Base-by-base conservation (phyloP, 768 basidiomycete species). In the Nidularia pulvinata region DNA sequence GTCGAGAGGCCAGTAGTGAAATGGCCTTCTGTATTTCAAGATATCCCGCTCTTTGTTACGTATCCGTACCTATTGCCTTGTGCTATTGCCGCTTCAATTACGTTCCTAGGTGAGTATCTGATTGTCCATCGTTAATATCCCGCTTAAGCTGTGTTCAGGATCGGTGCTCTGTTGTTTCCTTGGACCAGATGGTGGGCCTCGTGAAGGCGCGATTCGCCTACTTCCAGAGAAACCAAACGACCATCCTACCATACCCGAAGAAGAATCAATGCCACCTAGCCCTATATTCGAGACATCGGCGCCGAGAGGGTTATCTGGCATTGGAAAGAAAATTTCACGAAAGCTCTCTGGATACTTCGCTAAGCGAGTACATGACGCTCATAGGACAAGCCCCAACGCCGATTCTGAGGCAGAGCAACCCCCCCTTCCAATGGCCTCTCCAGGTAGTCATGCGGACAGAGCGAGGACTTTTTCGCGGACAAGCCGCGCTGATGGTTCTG, bases 41-140 rank as follows among this genome's bases (percentile, higher is more conserved):
- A 82, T 22, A 61, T 86, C 5, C 74, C 80, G 1, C 60, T 98
- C 19, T 91, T 98, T 65, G 78, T 82, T 25, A 75, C 74, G 6
- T 94, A 91, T 65, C 97, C 97, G 1, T 99, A 99, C 66, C 81
- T 98, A 37, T 76, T 99, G 13, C 95, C 97, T 1, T 93, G 91
- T 62, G 73, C 78, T 16, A 69, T 95, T 46, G 94, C 94, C 34
- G 85, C 89, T 2, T 71, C 77, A 7, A 80, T 98, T 47, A 93
- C 93, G 6, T 69, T 92, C 53, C 75, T 75, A 42, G 91, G 91
- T 89, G 59, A 54, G 77, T 57, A 51, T 30, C 55, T 45, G 13
- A 34, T 7, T 19, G 33, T 5, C 53, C 45, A 42, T 7, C 16
- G 2, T 37, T 39, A 33, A 30, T 10, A 30, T 49, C 11, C 11